Percentiles rank a stretch among this genome's conserved stretches.
These are phyloP conservation scores for Chrysoporthe deuterocubensis DNA, from an alignment of 2,329 filamentous ascomycete species.

Conservation along the genomic window DNA sequence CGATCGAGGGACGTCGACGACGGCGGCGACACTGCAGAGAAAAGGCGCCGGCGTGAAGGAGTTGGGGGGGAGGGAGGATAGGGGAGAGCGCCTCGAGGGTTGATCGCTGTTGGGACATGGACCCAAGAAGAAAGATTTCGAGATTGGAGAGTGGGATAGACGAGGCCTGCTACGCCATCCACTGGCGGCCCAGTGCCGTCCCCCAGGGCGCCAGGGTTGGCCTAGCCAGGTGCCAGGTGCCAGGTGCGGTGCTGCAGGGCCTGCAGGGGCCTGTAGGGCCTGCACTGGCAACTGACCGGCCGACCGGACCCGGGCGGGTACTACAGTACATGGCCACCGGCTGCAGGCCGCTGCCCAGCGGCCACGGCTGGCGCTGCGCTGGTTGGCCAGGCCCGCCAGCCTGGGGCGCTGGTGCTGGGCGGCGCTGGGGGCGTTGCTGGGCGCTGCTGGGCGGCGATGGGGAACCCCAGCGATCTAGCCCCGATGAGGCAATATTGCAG, in stretches of 20 bases:
- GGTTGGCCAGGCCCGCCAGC: not conserved
- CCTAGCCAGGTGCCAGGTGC: too few species aligned
- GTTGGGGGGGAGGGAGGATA: not conserved
- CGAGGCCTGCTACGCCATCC: slow-evolving; percentile 12
- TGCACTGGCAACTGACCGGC: not conserved
- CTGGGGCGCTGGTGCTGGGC: not conserved
- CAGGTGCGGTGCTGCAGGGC: not conserved
- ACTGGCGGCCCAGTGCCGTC: too few species aligned
- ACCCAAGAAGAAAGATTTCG: slow-evolving; percentile 3
- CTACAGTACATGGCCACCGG: not conserved
- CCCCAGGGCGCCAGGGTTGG: too few species aligned
- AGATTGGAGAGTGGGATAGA: not conserved
- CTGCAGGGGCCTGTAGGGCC: not conserved
- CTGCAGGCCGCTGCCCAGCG: not conserved
- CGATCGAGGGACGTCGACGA: not conserved
- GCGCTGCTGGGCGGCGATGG: not conserved
- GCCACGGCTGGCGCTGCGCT: not conserved
- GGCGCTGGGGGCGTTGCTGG: not conserved
- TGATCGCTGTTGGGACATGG: slow-evolving; percentile 12
- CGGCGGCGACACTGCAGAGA: not conserved
- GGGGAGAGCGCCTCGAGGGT: not conserved
- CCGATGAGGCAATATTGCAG: not conserved
- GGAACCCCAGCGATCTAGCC: not conserved
- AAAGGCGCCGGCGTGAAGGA: not conserved
- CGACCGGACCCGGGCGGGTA: not conserved